These are phyloP conservation scores for Coelastrella sp. DNA, from an alignment of 139 green algal species.

Conservation along the genomic window DNA sequence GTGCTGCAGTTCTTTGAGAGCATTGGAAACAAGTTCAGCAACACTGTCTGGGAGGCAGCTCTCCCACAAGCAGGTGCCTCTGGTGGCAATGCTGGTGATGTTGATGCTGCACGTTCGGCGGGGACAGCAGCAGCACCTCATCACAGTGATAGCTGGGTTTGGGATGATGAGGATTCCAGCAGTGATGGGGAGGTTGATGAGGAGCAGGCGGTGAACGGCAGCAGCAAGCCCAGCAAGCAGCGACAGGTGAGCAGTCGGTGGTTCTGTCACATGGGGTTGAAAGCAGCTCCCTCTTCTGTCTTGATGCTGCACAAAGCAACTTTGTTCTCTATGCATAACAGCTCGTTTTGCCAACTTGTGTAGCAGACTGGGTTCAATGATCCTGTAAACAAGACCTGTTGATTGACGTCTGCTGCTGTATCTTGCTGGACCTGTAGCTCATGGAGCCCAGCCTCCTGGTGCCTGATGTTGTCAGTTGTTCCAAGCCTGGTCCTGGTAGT, in stretches of 20 bases:
- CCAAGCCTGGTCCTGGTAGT: slow-evolving; percentile 48
- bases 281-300: background rate
- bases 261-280: background rate
- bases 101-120: background rate
- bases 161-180: slow-evolving; percentile 48
- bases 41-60: slow-evolving; percentile 56
- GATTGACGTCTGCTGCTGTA: background rate
- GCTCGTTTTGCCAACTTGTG: too few relatives aligned
- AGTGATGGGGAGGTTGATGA: background rate
- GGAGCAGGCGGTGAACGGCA: too few relatives aligned
- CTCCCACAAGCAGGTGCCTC: slow-evolving; percentile 39
- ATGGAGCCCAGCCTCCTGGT: slow-evolving; percentile 2
- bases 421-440: background rate
- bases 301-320: background rate
- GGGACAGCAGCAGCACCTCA: background rate
- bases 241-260: background rate
- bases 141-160: slow-evolving; percentile 53
- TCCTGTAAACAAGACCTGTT: background rate
- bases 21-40: slow-evolving; percentile 52
- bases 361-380: too few relatives aligned
- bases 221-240: background rate
- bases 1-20: slow-evolving; percentile 71
- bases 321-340: too few relatives aligned
- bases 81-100: background rate
- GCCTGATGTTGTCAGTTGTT: background rate